Evolutionary conservation across 1,139 yeast species (phyloP).

Genomic region (Citeromyces siamensis): DNA sequence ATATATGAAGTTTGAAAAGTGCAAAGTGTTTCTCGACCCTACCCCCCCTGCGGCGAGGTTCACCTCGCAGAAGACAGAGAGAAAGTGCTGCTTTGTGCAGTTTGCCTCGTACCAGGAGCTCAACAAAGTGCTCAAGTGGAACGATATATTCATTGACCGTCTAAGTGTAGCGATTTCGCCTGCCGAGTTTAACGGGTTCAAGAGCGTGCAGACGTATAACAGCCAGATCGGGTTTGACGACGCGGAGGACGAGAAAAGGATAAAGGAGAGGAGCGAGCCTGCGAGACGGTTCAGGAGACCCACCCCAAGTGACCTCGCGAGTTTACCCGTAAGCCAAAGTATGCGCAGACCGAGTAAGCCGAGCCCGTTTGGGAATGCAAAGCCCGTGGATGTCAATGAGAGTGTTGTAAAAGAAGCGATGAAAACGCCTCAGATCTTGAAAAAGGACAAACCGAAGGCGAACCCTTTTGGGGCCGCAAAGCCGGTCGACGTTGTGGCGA

Average conservation of each 20-base stretch:
- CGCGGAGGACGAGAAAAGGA: slow-evolving; percentile 13
- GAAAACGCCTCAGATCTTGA: not conserved
- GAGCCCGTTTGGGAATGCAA: not conserved
- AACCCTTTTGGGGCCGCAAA: slow-evolving; percentile 43
- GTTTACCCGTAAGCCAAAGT: too few relatives aligned
- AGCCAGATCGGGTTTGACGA: slow-evolving; percentile 14
- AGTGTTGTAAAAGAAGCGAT: not conserved
- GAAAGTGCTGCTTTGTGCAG: slow-evolving; percentile 18
- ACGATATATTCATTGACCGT: slow-evolving; percentile 15
- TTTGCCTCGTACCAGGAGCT: slow-evolving; percentile 13
- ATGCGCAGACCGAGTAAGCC: not conserved
- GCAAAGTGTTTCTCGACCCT: slow-evolving; percentile 17
- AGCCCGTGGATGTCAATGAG: slow-evolving; percentile 1
- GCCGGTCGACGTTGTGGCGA: slow-evolving; percentile 38
- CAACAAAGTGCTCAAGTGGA: slow-evolving; percentile 20
- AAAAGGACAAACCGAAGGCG: slow-evolving; percentile 17
- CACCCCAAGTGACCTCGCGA: not conserved
- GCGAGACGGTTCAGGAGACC: not conserved
- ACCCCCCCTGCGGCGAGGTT: slow-evolving; percentile 14
- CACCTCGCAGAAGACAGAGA: slow-evolving; percentile 7
- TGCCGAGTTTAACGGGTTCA: slow-evolving; percentile 14
- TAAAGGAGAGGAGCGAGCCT: slow-evolving; percentile 5
- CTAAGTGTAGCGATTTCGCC: slow-evolving; percentile 12
- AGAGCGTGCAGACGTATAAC: slow-evolving; percentile 13
- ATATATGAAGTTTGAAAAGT: slow-evolving; percentile 14